phyloP scores from a whole-genome alignment of 2,329 filamentous ascomycete species.

The Huntiella abstrusa region DNA sequence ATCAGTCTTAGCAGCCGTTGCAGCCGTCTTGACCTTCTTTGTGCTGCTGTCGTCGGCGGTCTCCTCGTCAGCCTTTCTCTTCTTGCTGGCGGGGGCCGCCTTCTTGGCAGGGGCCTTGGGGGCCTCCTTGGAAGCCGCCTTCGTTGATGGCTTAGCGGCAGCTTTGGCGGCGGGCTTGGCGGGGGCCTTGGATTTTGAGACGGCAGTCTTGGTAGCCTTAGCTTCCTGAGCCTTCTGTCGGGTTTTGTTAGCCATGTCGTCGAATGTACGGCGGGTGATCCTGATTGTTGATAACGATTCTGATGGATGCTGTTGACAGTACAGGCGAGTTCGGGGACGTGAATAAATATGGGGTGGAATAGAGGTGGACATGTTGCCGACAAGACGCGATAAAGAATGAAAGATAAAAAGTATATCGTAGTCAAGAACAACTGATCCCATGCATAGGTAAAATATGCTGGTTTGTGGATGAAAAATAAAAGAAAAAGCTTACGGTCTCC shows the following conservation, averaged over 20 bases:
- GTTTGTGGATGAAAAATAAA: no score
- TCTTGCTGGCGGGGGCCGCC: slow-evolving; percentile 16
- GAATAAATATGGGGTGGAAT: no score
- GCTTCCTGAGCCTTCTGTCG: slow-evolving; percentile 9
- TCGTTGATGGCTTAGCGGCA: slow-evolving; percentile 11
- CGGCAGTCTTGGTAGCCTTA: slow-evolving; percentile 15
- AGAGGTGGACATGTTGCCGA: no score
- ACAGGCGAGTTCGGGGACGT: no score
- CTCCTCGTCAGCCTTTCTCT: slow-evolving; percentile 14
- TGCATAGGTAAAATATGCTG: no score
- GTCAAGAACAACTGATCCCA: no score
- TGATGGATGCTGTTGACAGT: background rate
- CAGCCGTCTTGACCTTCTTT: slow-evolving; percentile 7
- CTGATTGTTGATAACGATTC: background rate
- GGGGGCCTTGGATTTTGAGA: slow-evolving; percentile 14
- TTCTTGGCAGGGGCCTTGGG: slow-evolving; percentile 15
- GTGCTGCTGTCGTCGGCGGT: slow-evolving; percentile 5
- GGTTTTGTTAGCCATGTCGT: slow-evolving; percentile 2
- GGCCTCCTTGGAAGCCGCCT: slow-evolving; percentile 1
- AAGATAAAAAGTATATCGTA: no score
- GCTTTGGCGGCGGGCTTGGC: slow-evolving; percentile 17
- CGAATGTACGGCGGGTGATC: no score
- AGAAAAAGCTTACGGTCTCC: slow-evolving; percentile 11
- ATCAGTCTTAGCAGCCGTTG: slow-evolving; percentile 7
- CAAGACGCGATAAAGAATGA: no score